Conservation (phyloP, 176 grass and related monocot species). For the Carex littledalei region DNA sequence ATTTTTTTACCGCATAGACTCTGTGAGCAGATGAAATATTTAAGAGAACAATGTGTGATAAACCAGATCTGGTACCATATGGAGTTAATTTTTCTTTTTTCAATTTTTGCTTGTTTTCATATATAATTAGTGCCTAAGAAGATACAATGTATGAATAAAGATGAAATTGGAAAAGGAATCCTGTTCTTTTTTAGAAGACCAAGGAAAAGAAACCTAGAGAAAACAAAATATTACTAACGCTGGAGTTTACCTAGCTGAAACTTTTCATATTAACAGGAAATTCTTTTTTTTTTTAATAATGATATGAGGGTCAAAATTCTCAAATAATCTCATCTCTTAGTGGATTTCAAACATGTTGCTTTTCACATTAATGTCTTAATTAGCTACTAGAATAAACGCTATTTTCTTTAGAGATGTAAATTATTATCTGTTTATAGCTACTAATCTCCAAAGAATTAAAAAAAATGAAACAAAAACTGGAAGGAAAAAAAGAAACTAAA, state of each 20-base stretch:
- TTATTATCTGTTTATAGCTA: background rate
- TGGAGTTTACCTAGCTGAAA: background rate
- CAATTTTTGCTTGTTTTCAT: background rate
- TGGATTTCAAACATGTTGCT: background rate
- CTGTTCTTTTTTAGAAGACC: background rate
- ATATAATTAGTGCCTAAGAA: background rate
- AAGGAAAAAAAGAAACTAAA: conserved; percentile 7
- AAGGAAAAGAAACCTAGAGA: background rate
- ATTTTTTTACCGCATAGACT: no score
- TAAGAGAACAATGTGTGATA: no score
- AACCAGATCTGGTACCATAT: background rate
- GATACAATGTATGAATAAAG: background rate
- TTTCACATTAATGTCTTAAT: background rate
- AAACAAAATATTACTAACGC: background rate
- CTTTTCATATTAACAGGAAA: background rate
- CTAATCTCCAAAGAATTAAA: background rate
- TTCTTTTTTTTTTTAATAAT: background rate
- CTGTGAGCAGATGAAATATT: no score
- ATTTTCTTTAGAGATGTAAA: conserved; percentile 10
- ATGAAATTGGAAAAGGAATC: background rate
- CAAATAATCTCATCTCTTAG: background rate
- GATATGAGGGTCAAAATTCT: background rate
- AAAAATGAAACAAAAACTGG: background rate
- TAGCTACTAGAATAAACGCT: background rate
- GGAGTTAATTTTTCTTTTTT: background rate